phyloP scores from a whole-genome alignment of 495 filamentous ascomycete genomes.

The Talaromyces thailandensis region DNA sequence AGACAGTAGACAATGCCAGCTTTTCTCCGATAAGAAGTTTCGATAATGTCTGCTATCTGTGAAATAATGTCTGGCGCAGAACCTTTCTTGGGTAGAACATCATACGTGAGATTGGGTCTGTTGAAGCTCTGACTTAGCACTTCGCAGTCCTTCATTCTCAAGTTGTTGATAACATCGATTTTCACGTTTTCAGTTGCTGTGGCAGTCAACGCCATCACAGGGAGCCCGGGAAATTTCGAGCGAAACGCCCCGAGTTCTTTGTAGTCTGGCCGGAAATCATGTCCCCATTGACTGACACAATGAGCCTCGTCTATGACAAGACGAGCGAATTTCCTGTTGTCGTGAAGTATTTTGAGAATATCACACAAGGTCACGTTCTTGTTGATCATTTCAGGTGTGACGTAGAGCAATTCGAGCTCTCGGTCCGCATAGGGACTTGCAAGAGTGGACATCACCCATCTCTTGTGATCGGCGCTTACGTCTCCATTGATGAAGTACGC shows the following conservation, averaged over 20 bases:
- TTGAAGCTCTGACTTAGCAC: constrained; percentile 89
- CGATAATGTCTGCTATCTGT: constrained; percentile 66
- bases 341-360: constrained; percentile 53
- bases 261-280: constrained; percentile 97
- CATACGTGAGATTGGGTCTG: constrained; percentile 81
- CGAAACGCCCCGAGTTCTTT: constrained; percentile 72
- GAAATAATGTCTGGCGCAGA: constrained; percentile 50
- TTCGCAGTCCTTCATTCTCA: constrained; percentile 68
- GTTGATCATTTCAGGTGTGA: constrained; percentile 93
- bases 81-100: constrained; percentile 55
- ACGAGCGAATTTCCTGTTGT: constrained; percentile 62
- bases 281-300: constrained; percentile 98
- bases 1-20: constrained; percentile 94
- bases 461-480: constrained; percentile 42
- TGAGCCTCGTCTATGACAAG: constrained; percentile 98
- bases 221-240: constrained; percentile 60
- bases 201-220: constrained; percentile 88
- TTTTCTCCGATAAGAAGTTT: constrained; percentile 50
- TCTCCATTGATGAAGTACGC: constrained; percentile 77
- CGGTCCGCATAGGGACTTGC: constrained; percentile 54
- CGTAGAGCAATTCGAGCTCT: constrained; percentile 75
- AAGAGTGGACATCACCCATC: constrained; percentile 51
- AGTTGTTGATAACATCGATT: constrained; percentile 78
- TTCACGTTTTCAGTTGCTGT: constrained; percentile 92
- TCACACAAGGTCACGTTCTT: constrained; percentile 58